phyloP scores from a whole-genome alignment of 176 grass and related monocot species.

The Avena insularis region DNA sequence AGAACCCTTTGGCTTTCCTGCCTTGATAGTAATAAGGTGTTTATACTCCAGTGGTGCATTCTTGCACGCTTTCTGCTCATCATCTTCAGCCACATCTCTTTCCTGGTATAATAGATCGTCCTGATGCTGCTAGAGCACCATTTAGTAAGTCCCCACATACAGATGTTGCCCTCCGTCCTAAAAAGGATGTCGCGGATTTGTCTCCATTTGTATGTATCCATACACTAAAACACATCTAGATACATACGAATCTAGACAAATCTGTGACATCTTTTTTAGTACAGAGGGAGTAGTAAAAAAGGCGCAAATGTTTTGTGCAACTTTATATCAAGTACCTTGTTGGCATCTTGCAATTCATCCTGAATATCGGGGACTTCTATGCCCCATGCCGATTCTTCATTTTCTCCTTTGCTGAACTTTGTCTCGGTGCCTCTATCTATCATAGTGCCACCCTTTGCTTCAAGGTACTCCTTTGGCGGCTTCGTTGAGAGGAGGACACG shows the following conservation, averaged over 20 bases:
- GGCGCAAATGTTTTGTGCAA: conserved; percentile 9
- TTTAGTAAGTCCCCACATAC: conserved; percentile 2
- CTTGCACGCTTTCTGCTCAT: conserved; percentile 44
- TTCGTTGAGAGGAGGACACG: conserved; percentile 91
- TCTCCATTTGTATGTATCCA: too few relatives aligned
- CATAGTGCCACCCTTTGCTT: conserved; percentile 57
- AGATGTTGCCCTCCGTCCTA: not conserved
- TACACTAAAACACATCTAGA: too few relatives aligned
- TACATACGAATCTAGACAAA: too few relatives aligned
- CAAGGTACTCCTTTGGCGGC: conserved; percentile 91
- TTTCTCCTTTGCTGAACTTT: conserved; percentile 50
- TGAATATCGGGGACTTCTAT: conserved; percentile 78
- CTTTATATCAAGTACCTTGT: conserved; percentile 50
- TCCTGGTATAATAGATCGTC: conserved; percentile 41
- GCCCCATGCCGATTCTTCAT: conserved; percentile 76
- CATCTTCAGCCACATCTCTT: conserved; percentile 49
- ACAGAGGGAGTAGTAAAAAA: not conserved
- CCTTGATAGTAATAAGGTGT: conserved; percentile 83
- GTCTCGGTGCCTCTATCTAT: conserved; percentile 52
- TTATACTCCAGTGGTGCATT: conserved; percentile 66
- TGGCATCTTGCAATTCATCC: conserved; percentile 55
- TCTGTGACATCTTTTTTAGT: too few relatives aligned
- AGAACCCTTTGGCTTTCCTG: conserved; percentile 84
- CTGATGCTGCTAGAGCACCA: conserved; percentile 48
- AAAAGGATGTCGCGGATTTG: too few relatives aligned